phyloP scores from a whole-genome alignment of 768 basidiomycete genomes.

The Termitomyces bulborhizus region DNA sequence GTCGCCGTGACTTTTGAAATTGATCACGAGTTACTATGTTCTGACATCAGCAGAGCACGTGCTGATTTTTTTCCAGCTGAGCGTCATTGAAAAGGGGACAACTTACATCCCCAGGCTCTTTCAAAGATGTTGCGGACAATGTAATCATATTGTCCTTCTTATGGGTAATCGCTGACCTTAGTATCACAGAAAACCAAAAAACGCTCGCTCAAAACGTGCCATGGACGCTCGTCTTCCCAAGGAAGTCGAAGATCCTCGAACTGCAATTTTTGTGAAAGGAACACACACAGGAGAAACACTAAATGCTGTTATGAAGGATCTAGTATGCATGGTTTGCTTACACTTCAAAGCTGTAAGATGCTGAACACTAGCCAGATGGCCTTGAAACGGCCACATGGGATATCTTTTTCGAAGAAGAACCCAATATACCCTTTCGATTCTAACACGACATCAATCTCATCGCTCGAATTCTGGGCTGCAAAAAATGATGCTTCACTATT shows the following conservation, averaged over 20 bases:
- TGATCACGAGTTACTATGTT: neutral
- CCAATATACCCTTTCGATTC: conserved; percentile 87
- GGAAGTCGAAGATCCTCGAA: conserved; percentile 83
- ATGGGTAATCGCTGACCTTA: neutral
- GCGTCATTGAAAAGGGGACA: neutral
- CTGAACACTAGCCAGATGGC: conserved; percentile 60
- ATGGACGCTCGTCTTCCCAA: conserved; percentile 84
- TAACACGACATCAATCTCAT: conserved; percentile 38
- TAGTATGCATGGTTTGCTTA: conserved; percentile 38
- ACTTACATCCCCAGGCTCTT: neutral
- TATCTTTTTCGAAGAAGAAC: conserved; percentile 95
- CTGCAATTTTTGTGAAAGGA: conserved; percentile 85
- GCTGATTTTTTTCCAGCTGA: neutral
- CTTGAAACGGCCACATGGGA: conserved; percentile 84
- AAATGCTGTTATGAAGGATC: conserved; percentile 77
- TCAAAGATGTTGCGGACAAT: conserved; percentile 10
- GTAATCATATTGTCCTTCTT: neutral
- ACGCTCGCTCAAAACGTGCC: conserved; percentile 90
- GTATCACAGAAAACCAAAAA: conserved; percentile 71
- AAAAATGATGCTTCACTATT: conserved; percentile 97
- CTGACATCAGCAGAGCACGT: neutral
- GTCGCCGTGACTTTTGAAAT: no score
- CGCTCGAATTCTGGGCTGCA: conserved; percentile 85
- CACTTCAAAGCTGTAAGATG: neutral
- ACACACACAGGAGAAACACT: conserved; percentile 81